Evolutionary conservation across 768 basidiomycete species (phyloP).

Genomic region (Dentipellis sp.): DNA sequence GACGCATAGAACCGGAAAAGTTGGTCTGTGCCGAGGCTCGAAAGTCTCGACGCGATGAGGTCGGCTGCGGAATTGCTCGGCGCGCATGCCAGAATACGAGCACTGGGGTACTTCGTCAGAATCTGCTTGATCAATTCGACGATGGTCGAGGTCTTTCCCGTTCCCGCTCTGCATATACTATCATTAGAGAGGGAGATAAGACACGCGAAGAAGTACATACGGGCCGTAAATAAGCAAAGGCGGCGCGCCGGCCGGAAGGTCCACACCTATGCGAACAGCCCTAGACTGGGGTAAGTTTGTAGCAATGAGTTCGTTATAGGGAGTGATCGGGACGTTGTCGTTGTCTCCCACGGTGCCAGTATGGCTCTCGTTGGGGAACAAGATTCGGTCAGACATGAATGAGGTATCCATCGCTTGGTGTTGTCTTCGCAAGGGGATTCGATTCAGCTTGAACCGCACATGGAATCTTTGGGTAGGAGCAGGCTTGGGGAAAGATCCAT

Average conservation of each 20-base stretch:
- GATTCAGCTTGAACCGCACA: conserved; percentile 47
- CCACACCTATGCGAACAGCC: conserved; percentile 28
- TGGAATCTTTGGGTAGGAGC: conserved; percentile 34
- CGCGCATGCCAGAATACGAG: conserved; percentile 52
- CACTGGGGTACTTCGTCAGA: conserved; percentile 28
- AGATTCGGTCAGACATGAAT: conserved; percentile 27
- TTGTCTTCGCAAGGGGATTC: conserved; percentile 42
- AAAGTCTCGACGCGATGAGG: conserved; percentile 37
- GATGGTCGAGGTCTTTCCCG: conserved; percentile 60
- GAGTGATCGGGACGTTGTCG: conserved; percentile 15
- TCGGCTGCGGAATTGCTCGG: conserved; percentile 66
- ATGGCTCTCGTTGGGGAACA: conserved; percentile 32
- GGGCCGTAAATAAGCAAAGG: conserved; percentile 60
- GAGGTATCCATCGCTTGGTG: conserved; percentile 38
- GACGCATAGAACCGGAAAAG: conserved; percentile 54
- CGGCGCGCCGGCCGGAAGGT: conserved; percentile 29
- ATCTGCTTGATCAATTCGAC: conserved; percentile 57
- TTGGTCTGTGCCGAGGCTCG: conserved; percentile 22
- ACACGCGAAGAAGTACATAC: conserved; percentile 27
- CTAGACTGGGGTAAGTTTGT: conserved; percentile 39
- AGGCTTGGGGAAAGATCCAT: conserved; percentile 27
- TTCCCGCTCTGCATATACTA: conserved; percentile 38
- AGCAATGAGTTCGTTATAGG: conserved; percentile 23
- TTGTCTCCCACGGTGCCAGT: not conserved
- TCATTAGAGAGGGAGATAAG: not conserved